Evolutionary conservation across 768 basidiomycete species (phyloP), one percentile per base, ranked within the genome.

Genomic region (Trametes cingulata): DNA sequence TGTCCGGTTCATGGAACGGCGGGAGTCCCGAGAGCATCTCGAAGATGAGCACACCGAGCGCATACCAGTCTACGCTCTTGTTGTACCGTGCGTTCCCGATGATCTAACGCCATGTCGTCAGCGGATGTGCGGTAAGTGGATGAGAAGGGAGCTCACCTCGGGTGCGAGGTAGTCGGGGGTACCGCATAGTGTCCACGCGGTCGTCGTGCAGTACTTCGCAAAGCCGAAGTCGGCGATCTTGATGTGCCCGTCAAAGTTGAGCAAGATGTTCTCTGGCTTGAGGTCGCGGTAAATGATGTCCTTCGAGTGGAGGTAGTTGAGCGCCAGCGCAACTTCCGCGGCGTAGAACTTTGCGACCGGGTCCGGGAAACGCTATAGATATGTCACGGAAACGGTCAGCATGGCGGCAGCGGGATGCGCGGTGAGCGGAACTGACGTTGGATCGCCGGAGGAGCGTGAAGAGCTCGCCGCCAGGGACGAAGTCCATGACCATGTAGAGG

Each of bases 31-130:
- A 94, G 43, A 99, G 83, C 95, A 98, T 98, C 75, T 99, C 97
- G 72, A 91, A 99, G 56, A 95, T 90, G 61, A 99, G 86, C 55
- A 99, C 93, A 50, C 97, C 97, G 52, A 98, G 83, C 1, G 97
- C 96, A 76, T 98, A 99, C 95, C 95, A 99, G 71, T 99, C 97
- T 2, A 98, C 96, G 58, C 88, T 90, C 73, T 97, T 96, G 71
- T 95, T 96, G 72, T 99, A 98, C 6, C 95, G 82, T 58, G 85
- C 83, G 71, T 91, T 87, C 17, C 80, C 85, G 71, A 87, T 88
- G 73, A 93, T 85, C 90, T 91, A 46, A 24, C 20, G 24, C 6
- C 14, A 6, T 22, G 29, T 10, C 10, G 22, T 58, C 33, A 62
- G 43, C 39, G 47, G n/a, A 48, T 12, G 19, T 47, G 22, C n/a